Evolutionary conservation across 2,329 filamentous ascomycete species (phyloP), one percentile per base, ranked within the genome.

Genomic region (Rhexocercosporidium sp.): DNA sequence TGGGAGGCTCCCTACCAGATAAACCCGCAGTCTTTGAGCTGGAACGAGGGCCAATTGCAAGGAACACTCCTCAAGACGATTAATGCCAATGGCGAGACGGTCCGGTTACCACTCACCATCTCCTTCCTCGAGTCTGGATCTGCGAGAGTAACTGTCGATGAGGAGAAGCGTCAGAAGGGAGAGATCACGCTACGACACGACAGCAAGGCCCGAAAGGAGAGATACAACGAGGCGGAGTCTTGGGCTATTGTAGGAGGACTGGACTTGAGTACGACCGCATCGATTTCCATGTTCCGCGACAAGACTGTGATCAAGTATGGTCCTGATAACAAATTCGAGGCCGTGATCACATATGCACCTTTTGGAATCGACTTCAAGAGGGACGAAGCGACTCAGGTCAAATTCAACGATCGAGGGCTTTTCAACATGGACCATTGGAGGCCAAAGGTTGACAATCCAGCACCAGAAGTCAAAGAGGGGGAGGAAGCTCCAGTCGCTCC

Each of bases 351-450:
- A 59, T 93, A 96, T 75, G 85, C 89, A 1, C 96, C 96, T 0
- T 96, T 98, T 71, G 85, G 85, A 44, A 86, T 98, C 62, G 91
- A 97, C 57, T 99, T 99, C 78, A 90, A 91, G 79, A 86, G 94
- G 53, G 92, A 96, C 73, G 94, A 92, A 0, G 83, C 87, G 71
- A 90, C 90, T 0, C 93, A 98, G 69, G 85, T 99, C 79, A 92
- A 91, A 76, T 85, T 99, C 79, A 99, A 99, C 76, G 90, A 94
- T 72, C 88, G 91, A n/a, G 95, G 95, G 0, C 82, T 96, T 70
- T 78, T 99, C 79, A 99, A 98, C 76, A 81, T 98, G 78, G 96
- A 99, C 79, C 96, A 99, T 78, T 99, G 96, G 96, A 86, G 96
- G 68, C 86, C 91, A 51, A 97, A 97, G 85, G 81, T 93, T 18